Base-by-base conservation (phyloP, 2,329 filamentous ascomycete genomes). In the Trichoderma endophyticum region DNA sequence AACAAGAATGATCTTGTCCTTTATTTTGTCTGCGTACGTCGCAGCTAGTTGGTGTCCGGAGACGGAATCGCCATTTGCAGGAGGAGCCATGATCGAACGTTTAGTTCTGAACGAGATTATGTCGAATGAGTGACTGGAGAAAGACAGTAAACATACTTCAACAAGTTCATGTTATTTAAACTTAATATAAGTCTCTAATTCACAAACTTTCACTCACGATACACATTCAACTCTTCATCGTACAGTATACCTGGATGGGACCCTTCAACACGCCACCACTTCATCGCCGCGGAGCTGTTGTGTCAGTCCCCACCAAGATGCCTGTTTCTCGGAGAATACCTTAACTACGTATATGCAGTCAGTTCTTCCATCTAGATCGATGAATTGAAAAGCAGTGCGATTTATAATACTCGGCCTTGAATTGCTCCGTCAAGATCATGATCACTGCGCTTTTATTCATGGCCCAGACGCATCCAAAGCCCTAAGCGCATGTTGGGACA, bases 1-100 rank as follows among this genome's bases (percentile, higher is more conserved):
- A 2, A 81, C 80, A 54, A 86, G 78, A 63, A 85, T 77, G 2
- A 77, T 76, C 68, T 80, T 81, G 56, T 75, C 75, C 26, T 74
- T 75, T 74, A 81, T 80, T 6, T 74, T 48, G 0, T 48, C 43
- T 48, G 43, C 18, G 4, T 48, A 48, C 18, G 43, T 48, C 21
- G 43, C 43, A 48, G 43, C 43, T 2, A 48, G n/a, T 18, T 48
- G 18, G 43, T 48, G 18, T 48, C 43, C 43, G 18, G 43, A 48
- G 43, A 48, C 8, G 3, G 43, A 21, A 9, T 18, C 8, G 43
- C 43, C 43, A n/a, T 48, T 48, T 48, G 43, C 18, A n/a, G 43
- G 43, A 48, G 39, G 39, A 21, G 43, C 43, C 43, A 48, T 48
- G n/a, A n/a, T 48, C 11, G 43, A 48, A 48, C 5, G 18, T 21